A percentile compares a stretch with the other conserved stretches of the same genome.
phyloP scores from a whole-genome alignment of 139 green algal genomes.

The Helicosporidium sp. region DNA sequence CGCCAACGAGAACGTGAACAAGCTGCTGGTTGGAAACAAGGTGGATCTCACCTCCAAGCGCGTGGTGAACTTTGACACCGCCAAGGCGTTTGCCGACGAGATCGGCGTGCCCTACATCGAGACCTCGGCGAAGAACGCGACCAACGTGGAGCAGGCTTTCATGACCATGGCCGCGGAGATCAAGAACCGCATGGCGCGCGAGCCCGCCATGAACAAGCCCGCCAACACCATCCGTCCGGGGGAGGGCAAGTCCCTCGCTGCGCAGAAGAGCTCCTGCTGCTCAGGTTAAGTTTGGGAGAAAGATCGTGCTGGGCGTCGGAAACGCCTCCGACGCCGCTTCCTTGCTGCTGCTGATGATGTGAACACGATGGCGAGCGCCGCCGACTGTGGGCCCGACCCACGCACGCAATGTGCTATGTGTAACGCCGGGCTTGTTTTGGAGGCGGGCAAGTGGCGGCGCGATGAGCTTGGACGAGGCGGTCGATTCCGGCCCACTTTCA shows the following conservation, averaged over 20 bases:
- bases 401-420: too few relatives aligned
- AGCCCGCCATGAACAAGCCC: slow-evolving; percentile 53
- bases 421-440: too few relatives aligned
- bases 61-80: slow-evolving; percentile 82
- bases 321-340: too few relatives aligned
- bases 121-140: slow-evolving; percentile 93
- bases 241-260: slow-evolving; percentile 52
- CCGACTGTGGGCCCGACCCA: too few relatives aligned
- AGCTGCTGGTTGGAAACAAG: slow-evolving; percentile 99
- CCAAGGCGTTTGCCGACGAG: slow-evolving; percentile 97
- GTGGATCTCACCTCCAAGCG: slow-evolving; percentile 85
- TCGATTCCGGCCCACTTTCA: too few relatives aligned
- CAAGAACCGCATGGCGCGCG: slow-evolving; percentile 90
- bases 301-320: too few relatives aligned
- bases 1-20: slow-evolving; percentile 99
- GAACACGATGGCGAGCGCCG: too few relatives aligned
- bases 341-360: too few relatives aligned
- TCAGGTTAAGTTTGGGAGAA: too few relatives aligned
- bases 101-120: slow-evolving; percentile 98
- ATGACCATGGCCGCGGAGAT: slow-evolving; percentile 99
- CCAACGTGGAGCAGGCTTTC: slow-evolving; percentile 97
- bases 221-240: slow-evolving; percentile 54
- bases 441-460: too few relatives aligned
- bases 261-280: slow-evolving; percentile 66
- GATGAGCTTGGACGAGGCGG: too few relatives aligned